These are phyloP conservation scores for Halophytophthora batemanensis DNA, from an alignment of 352 stramenopile species.

Conservation along the genomic window DNA sequence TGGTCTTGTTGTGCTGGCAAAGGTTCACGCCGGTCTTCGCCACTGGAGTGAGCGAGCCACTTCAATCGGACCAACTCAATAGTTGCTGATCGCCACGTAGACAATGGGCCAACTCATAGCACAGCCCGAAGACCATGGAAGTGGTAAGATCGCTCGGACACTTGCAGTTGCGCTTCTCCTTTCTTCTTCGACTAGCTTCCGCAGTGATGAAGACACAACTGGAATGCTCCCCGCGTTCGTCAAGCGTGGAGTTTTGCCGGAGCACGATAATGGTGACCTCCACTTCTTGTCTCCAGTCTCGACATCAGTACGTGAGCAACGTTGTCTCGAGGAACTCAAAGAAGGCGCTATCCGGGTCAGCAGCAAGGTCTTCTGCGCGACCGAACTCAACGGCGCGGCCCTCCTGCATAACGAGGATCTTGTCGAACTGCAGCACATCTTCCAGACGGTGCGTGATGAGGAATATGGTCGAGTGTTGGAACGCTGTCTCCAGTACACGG, in stretches of 20 bases:
- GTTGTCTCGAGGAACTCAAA: constrained; percentile 54
- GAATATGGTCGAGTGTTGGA: constrained; percentile 92
- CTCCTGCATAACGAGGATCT: constrained; percentile 37
- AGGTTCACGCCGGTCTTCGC: too few relatives aligned
- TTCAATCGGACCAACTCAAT: too few relatives aligned
- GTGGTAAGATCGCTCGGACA: too few relatives aligned
- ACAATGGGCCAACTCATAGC: too few relatives aligned
- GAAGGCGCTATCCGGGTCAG: constrained; percentile 33
- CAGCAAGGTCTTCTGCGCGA: constrained; percentile 35
- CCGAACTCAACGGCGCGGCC: constrained; percentile 36
- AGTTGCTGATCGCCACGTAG: too few relatives aligned
- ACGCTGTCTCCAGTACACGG: constrained; percentile 83
- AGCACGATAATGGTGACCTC: neutral
- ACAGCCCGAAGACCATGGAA: too few relatives aligned
- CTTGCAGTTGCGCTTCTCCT: too few relatives aligned
- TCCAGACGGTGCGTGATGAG: constrained; percentile 97
- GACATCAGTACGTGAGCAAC: constrained; percentile 29
- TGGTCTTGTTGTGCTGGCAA: too few relatives aligned
- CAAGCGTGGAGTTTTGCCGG: neutral
- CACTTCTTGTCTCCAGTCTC: neutral
- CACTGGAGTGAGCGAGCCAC: too few relatives aligned
- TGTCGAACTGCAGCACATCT: constrained; percentile 58
- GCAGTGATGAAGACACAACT: neutral
- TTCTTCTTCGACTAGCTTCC: too few relatives aligned
- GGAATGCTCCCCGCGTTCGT: neutral